phyloP scores from a whole-genome alignment of 805 yeast genomes.

The Candida odintsovae region DNA sequence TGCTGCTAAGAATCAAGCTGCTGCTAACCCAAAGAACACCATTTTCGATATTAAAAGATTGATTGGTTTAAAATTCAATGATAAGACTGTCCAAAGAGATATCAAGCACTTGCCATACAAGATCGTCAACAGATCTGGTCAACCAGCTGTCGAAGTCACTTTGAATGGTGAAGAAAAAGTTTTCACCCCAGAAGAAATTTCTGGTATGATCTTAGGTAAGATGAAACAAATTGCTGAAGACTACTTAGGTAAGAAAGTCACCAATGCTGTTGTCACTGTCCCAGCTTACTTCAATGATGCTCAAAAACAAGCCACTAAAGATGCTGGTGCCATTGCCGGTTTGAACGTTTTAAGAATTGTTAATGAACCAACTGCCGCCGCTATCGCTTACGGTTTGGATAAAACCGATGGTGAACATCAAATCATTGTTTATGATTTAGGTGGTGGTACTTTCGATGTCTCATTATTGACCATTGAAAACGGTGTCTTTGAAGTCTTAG shows the following conservation, averaged over 20 bases:
- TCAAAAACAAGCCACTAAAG: conserved; percentile 91
- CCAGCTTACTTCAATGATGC: conserved; percentile 94
- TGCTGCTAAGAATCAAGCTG: conserved; percentile 95
- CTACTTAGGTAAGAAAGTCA: conserved; percentile 75
- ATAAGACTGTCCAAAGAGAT: conserved; percentile 74
- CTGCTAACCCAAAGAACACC: conserved; percentile 81
- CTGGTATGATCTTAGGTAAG: conserved; percentile 86
- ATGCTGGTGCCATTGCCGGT: conserved; percentile 91
- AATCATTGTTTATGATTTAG: conserved; percentile 88
- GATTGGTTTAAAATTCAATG: conserved; percentile 78
- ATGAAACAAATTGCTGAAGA: conserved; percentile 94
- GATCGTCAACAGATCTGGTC: conserved; percentile 64
- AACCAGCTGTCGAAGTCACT: conserved; percentile 77
- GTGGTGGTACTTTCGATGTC: conserved; percentile 98
- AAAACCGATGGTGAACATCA: conserved; percentile 77
- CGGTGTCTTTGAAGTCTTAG: conserved; percentile 89
- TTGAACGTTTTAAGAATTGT: conserved; percentile 83
- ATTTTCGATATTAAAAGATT: conserved; percentile 88
- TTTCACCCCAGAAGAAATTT: conserved; percentile 89
- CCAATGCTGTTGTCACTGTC: conserved; percentile 88
- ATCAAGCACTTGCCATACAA: conserved; percentile 77
- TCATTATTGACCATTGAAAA: conserved; percentile 82
- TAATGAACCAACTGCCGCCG: conserved; percentile 96
- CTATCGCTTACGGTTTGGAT: conserved; percentile 93
- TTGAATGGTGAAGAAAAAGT: conserved; percentile 67